A percentile compares a stretch with the other conserved stretches of the same genome.
Conservation (phyloP, 768 basidiomycete genomes). For the Lentinula edodes region DNA sequence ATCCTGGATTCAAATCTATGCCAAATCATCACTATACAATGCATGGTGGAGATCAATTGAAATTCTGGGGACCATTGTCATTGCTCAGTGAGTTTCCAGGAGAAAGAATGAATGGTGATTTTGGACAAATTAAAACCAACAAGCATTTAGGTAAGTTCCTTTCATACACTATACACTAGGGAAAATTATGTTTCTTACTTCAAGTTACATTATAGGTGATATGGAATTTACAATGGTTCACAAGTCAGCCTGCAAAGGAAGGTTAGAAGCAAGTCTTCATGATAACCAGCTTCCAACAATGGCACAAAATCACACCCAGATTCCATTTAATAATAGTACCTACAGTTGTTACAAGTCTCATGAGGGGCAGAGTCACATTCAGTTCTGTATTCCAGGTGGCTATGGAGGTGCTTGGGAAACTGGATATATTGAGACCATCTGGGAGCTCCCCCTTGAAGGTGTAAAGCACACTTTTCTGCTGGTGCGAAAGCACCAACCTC, state of each 20-base stretch:
- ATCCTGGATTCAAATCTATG: background rate
- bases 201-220: conserved; percentile 5
- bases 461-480: background rate
- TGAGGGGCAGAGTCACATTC: conserved; percentile 1
- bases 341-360: background rate
- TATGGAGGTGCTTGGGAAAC: background rate
- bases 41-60: conserved; percentile 10
- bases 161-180: too few species aligned
- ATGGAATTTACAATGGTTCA: conserved; percentile 11
- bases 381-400: background rate
- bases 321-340: background rate
- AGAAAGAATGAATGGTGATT: conserved; percentile 11
- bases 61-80: conserved; percentile 14
- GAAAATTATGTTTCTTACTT: too few species aligned
- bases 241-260: conserved; percentile 8
- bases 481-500: background rate
- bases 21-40: conserved; percentile 15
- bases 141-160: background rate
- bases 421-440: background rate
- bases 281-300: background rate
- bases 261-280: conserved; percentile 1
- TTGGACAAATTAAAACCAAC: conserved; percentile 12
- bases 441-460: background rate
- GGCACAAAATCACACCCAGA: background rate
- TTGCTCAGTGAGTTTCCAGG: conserved; percentile 12